Evolutionary conservation across 2,329 filamentous ascomycete genomes (phyloP).

Genomic region (Sporothrix luriei): DNA sequence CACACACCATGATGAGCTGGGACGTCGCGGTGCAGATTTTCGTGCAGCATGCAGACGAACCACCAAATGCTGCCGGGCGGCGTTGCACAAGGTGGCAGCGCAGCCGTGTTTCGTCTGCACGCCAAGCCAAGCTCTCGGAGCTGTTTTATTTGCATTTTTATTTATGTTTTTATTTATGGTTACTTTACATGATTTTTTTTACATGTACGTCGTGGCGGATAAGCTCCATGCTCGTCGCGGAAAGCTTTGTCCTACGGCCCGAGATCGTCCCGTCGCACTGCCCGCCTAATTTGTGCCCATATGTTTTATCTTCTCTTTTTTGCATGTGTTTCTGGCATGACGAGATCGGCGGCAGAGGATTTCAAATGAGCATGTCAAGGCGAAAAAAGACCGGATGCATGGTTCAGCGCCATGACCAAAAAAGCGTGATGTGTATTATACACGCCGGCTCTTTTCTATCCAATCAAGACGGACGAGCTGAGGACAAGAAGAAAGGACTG

Average conservation of each 20-base stretch:
- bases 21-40: conserved; percentile 6
- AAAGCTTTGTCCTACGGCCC: not conserved
- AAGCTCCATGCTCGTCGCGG: not conserved
- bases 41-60: conserved; percentile 15
- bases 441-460: not conserved
- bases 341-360: conserved; percentile 1
- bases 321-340: not conserved
- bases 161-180: no score
- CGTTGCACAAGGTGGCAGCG: not conserved
- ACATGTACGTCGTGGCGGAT: not conserved
- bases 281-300: not conserved
- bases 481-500: not conserved
- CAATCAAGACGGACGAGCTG: no score
- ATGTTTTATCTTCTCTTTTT: no score
- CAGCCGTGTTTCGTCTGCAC: conserved; percentile 1
- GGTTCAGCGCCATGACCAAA: not conserved
- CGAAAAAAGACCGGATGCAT: not conserved
- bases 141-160: not conserved
- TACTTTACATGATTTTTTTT: not conserved
- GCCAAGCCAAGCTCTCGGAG: conserved; percentile 17
- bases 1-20: conserved; percentile 4
- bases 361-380: not conserved
- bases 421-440: conserved; percentile 17
- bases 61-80: not conserved
- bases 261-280: conserved; percentile 1